Conservation (phyloP, 768 basidiomycete species). For the Vararia minispora region DNA sequence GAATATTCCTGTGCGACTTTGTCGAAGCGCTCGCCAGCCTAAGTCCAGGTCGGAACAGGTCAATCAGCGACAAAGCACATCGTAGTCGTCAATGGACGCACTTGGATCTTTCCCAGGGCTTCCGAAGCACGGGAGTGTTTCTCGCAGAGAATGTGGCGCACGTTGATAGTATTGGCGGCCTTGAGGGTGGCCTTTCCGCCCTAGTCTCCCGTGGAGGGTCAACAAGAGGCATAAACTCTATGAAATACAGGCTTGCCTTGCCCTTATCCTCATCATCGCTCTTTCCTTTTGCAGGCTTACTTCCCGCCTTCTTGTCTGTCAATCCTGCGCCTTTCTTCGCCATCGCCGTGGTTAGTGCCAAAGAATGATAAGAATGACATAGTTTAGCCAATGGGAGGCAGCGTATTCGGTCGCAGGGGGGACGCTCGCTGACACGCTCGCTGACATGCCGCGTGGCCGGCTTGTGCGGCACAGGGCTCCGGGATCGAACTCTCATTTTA, state of each 20-base stretch:
- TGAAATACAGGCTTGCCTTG: not conserved
- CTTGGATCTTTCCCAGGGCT: constrained; percentile 72
- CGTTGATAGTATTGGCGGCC: constrained; percentile 72
- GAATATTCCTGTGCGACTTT: constrained; percentile 87
- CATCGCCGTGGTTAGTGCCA: constrained; percentile 6
- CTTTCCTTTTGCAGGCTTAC: constrained; percentile 35
- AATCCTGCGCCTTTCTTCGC: constrained; percentile 13
- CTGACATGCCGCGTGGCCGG: no score
- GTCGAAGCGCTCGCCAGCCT: constrained; percentile 75
- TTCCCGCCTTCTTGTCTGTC: constrained; percentile 22
- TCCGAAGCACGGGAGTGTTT: constrained; percentile 75
- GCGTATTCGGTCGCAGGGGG: constrained; percentile 1
- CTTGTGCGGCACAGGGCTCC: no score
- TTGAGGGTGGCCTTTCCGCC: constrained; percentile 55
- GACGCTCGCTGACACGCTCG: no score
- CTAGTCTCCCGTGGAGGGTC: no score
- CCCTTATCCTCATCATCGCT: constrained; percentile 19
- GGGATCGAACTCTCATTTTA: no score
- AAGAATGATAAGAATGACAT: not conserved
- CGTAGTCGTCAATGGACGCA: constrained; percentile 18
- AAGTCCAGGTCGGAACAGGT: constrained; percentile 12
- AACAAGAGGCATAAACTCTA: not conserved
- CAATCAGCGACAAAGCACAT: not conserved
- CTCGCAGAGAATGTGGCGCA: constrained; percentile 82
- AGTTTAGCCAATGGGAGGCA: constrained; percentile 6